phyloP scores from a whole-genome alignment of 352 stramenopile genomes.

The Pythium sp. region DNA sequence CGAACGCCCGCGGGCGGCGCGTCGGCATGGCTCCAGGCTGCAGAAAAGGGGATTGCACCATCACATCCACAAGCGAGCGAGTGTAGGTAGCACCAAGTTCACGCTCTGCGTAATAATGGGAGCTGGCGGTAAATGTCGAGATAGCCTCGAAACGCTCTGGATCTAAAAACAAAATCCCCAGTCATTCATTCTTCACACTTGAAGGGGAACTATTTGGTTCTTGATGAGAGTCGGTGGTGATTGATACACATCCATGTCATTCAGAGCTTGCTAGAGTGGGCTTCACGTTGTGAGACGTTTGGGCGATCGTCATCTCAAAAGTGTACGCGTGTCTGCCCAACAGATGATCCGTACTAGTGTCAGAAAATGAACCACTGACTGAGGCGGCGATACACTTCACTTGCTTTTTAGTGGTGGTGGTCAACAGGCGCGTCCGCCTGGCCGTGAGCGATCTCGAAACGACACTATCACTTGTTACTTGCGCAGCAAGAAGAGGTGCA shows the following conservation, averaged over 20 bases:
- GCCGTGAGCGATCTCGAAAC: conserved; percentile 4
- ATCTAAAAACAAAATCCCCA: background rate
- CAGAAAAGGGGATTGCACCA: background rate
- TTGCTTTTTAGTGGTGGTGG: background rate
- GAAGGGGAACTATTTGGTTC: too few species aligned
- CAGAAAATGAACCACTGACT: too few species aligned
- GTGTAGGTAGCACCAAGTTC: background rate
- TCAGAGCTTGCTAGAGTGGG: too few species aligned
- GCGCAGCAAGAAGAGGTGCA: background rate
- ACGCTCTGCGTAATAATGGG: background rate
- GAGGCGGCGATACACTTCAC: too few species aligned
- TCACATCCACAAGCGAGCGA: background rate
- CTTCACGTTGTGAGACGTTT: too few species aligned
- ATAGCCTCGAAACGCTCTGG: background rate
- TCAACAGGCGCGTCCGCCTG: background rate
- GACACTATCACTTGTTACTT: background rate
- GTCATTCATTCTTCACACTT: background rate
- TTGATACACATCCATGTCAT: too few species aligned
- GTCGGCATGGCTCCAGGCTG: conserved; percentile 2
- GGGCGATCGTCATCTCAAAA: background rate
- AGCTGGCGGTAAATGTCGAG: background rate
- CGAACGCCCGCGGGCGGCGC: conserved; percentile 45
- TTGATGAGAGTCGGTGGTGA: too few species aligned
- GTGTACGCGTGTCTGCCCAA: background rate
- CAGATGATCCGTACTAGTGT: too few species aligned